Conservation (phyloP, 306 rosid species). For the Castanea crenata region DNA sequence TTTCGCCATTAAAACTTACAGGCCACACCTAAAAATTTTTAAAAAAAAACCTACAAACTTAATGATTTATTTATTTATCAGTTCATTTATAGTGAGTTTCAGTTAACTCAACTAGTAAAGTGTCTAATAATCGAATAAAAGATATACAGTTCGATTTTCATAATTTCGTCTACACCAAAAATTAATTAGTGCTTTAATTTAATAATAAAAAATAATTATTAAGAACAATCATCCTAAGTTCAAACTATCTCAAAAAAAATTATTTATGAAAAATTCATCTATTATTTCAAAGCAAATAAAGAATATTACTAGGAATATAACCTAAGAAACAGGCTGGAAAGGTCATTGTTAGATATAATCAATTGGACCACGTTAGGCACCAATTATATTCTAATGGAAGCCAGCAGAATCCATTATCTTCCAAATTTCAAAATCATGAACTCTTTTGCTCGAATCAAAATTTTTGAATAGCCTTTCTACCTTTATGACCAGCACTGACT, state of each 20-base stretch:
- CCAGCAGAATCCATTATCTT: neutral
- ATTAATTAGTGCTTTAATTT: accelerated
- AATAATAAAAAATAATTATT: too few species aligned
- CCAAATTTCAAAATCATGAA: neutral
- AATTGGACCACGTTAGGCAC: neutral
- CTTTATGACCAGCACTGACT: neutral
- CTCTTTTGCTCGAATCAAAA: slow-evolving; percentile 1
- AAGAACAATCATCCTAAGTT: too few species aligned
- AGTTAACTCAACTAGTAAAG: too few species aligned
- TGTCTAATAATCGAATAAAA: too few species aligned
- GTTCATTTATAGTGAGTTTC: too few species aligned
- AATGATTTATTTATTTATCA: too few species aligned
- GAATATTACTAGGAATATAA: neutral
- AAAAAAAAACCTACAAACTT: too few species aligned
- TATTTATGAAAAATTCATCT: too few species aligned
- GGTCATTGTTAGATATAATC: neutral
- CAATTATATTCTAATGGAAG: slow-evolving; percentile 16
- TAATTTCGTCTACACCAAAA: too few species aligned
- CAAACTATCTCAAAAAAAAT: too few species aligned
- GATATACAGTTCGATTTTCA: accelerated
- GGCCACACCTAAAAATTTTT: too few species aligned
- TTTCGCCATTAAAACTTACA: too few species aligned
- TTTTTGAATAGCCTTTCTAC: neutral
- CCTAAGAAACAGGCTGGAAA: neutral
- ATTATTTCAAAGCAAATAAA: neutral